Evolutionary conservation across 768 basidiomycete genomes (phyloP), one percentile per base, ranked within the genome.

Genomic region (Butyriboletus loyo): DNA sequence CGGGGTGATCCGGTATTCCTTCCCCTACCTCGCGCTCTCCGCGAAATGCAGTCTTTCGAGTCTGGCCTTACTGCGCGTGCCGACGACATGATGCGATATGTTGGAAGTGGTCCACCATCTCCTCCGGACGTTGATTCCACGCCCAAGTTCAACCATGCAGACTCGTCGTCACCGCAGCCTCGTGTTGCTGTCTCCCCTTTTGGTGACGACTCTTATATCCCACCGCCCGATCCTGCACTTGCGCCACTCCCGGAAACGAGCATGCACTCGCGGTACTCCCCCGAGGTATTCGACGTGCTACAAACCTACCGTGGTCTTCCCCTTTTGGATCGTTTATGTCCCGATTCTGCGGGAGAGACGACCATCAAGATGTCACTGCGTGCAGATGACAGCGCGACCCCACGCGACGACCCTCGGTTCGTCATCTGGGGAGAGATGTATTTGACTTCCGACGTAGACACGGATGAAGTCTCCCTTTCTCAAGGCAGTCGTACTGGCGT

Each of bases 21-120:
- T 5, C 73, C 75, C 5, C 59, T 78, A 2, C 77, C 82, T 1
- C 82, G 80, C 5, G 73, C 76, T 38, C 66, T 93, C n/a, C 85
- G 89, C 22, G 86, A 86, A 65, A 88, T 92, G 85, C 89, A 92
- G 58, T 89, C 87, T 0, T 93, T 92, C 63, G 91, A 93, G 58
- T 92, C 89, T 5, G 84, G 84, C 1, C 66, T 87, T 34, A 93
- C 91, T 0, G 89, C 87, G 0, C 79, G 83, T 22, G 86, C 87
- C 43, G 76, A 65, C 15, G 67, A 71, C 48, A 61, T 62, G 50
- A 52, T 59, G 46, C 65, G 55, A 39, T 60, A 52, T 6, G 55
- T 58, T n/a, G 58, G 56, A 30, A 48, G 47, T 9, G 40, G 50
- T 14, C 28, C 58, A 1, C 32, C 60, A 0, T 56, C 66, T 15